A percentile compares a stretch with the other conserved stretches of the same genome.
Evolutionary conservation across 257 asterid genomes (phyloP).

Genomic region (Vinca minor): DNA sequence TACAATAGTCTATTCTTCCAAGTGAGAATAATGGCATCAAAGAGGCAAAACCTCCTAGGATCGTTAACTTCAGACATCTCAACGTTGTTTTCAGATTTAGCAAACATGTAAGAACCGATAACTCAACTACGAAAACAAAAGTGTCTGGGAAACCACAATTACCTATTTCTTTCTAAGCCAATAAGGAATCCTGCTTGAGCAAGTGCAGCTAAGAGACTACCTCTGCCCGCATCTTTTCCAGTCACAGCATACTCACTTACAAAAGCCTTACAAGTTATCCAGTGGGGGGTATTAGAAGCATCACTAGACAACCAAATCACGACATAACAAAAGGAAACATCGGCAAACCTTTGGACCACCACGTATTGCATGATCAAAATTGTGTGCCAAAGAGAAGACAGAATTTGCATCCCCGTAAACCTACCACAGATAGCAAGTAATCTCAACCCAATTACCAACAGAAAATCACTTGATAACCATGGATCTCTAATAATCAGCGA

Average conservation of each 20-base stretch:
- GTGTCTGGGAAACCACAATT: background rate
- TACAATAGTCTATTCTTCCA: no score
- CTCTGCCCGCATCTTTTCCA: conserved; percentile 72
- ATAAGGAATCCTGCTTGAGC: conserved; percentile 93
- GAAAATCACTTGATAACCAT: background rate
- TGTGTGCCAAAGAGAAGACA: conserved; percentile 42
- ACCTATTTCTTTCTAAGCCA: conserved; percentile 80
- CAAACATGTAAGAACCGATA: no score
- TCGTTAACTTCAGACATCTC: no score
- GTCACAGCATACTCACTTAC: conserved; percentile 95
- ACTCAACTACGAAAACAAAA: no score
- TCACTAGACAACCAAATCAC: conserved; percentile 3
- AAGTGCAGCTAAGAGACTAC: conserved; percentile 75
- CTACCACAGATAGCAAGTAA: conserved; percentile 24
- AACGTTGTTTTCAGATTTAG: no score
- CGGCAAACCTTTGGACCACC: conserved; percentile 71
- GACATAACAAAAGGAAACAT: conserved; percentile 3
- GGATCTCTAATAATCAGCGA: background rate
- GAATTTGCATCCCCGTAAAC: conserved; percentile 52
- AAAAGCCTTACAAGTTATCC: conserved; percentile 52
- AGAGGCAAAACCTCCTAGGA: no score
- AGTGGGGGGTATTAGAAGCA: background rate
- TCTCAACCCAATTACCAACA: conserved; percentile 3
- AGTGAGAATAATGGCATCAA: no score
- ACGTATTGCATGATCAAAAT: conserved; percentile 50